A percentile compares a stretch with the other conserved stretches of the same genome.
phyloP scores from a whole-genome alignment of 225 moss, liverwort and hornwort species.

The Neckera pumila region DNA sequence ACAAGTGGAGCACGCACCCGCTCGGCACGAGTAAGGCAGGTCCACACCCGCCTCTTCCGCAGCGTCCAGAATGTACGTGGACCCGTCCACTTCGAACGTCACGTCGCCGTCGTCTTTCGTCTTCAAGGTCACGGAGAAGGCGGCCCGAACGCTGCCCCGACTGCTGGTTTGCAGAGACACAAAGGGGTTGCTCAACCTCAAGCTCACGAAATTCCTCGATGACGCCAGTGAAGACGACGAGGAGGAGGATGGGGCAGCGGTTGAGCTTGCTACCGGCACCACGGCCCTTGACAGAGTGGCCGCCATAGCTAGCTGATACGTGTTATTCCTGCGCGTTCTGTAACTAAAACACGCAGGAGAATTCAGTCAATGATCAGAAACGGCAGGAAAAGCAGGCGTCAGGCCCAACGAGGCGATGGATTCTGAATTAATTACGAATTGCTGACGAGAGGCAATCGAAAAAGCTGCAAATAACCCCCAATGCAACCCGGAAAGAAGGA shows the following conservation, averaged over 20 bases:
- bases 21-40: slow-evolving; percentile 48
- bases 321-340: neutral
- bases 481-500: neutral
- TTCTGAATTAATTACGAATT: neutral
- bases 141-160: slow-evolving; percentile 28
- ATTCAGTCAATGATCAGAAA: neutral
- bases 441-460: neutral
- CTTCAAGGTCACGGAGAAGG: slow-evolving; percentile 31
- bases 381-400: neutral
- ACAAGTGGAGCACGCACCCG: slow-evolving; percentile 45
- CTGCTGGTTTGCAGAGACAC: slow-evolving; percentile 2
- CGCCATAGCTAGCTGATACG: slow-evolving; percentile 9
- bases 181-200: slow-evolving; percentile 2
- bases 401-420: neutral
- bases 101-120: slow-evolving; percentile 4
- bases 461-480: neutral
- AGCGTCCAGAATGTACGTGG: slow-evolving; percentile 29
- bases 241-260: neutral
- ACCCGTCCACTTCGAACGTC: slow-evolving; percentile 18
- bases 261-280: neutral
- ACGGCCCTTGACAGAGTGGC: slow-evolving; percentile 11
- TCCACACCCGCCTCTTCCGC: slow-evolving; percentile 41
- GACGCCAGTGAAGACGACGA: neutral
- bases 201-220: slow-evolving; percentile 8
- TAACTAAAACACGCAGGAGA: neutral